A percentile compares a stretch with the other conserved stretches of the same genome.
Evolutionary conservation across 805 yeast species (phyloP).

Genomic region (Candida nonsorbophila): DNA sequence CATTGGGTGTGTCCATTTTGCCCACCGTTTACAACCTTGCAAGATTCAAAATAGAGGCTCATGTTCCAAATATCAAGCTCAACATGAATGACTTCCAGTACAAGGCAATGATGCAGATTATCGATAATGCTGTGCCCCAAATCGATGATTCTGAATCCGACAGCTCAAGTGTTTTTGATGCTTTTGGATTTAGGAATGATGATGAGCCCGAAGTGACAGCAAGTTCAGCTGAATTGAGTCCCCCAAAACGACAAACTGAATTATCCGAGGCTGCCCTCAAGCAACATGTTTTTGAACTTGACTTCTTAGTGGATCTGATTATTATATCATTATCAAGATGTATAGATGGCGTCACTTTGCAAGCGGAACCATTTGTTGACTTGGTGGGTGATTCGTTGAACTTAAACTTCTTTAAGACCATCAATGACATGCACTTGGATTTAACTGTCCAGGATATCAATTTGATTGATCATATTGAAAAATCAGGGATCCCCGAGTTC

Average conservation of each 20-base stretch:
- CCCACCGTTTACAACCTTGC: conserved; percentile 77
- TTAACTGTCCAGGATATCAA: conserved; percentile 60
- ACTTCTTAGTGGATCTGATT: conserved; percentile 62
- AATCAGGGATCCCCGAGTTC: conserved; percentile 56
- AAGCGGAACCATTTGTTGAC: conserved; percentile 66
- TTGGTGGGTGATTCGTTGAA: conserved; percentile 61
- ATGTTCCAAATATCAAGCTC: conserved; percentile 66
- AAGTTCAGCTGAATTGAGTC: neutral
- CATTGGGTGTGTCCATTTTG: conserved; percentile 77
- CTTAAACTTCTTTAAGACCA: conserved; percentile 56
- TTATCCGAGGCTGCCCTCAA: conserved; percentile 13
- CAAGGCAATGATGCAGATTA: conserved; percentile 74
- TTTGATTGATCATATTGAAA: conserved; percentile 71
- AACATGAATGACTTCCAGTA: conserved; percentile 86
- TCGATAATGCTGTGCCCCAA: conserved; percentile 64
- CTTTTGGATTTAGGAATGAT: conserved; percentile 17
- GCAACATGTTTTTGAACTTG: conserved; percentile 70
- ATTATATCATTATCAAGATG: conserved; percentile 64
- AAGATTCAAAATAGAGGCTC: conserved; percentile 66
- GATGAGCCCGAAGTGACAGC: conserved; percentile 15
- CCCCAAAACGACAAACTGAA: neutral
- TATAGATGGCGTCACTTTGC: conserved; percentile 52
- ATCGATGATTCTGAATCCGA: conserved; percentile 29
- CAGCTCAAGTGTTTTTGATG: conserved; percentile 27
- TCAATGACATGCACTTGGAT: conserved; percentile 59